Base-by-base conservation (phyloP, 2,329 filamentous ascomycete species). In the Ascochyta viciae-villosae region DNA sequence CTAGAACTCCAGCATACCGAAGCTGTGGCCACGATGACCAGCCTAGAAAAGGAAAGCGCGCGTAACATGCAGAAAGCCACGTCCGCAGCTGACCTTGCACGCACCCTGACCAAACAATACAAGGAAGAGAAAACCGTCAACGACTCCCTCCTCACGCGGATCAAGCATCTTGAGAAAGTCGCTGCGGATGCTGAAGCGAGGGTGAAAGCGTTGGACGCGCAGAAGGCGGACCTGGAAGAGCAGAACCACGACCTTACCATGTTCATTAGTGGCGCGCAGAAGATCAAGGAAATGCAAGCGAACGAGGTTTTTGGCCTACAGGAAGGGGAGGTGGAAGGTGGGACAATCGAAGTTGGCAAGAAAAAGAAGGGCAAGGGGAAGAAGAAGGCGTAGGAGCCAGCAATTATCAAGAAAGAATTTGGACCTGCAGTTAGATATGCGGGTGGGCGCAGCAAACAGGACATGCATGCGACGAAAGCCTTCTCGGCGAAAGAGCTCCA, bases 71-170 rank as follows among this genome's bases (percentile, higher is more conserved):
- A 65, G 35, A 88, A 88, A 22, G 89, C 88, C 0, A 82, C 84
- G 49, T 92, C 90, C 70, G 89, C 91, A 35, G 86, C 91, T 48
- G 85, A 88, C 37, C 82, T 97, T 66, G 91, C 93, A 0, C 84
- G 92, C 16, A 88, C 82, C 39, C 80, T 98, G 59, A 85, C 89
- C 50, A 89, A 89, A 69, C 86, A 90, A 61, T 86, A 91, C 54
- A 88, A 90, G 56, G 94, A 97, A 74, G 94, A 98, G 77, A 95
- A 96, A 76, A 85, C 87, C 15, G 87, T 98, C 48, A 90, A 88
- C 49, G 87, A 92, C 63, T 90, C 89, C 2, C 79, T 99, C 58
- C 85, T 97, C 84, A 83, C 88, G 73, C 83, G 91, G n/a, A 93
- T 98, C 61, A 85, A 88, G 61, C 87, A 90, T 62, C 75, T 91